Evolutionary conservation across 2,329 filamentous ascomycete species (phyloP).

Genomic region (Parasarocladium wereldwijsianum): DNA sequence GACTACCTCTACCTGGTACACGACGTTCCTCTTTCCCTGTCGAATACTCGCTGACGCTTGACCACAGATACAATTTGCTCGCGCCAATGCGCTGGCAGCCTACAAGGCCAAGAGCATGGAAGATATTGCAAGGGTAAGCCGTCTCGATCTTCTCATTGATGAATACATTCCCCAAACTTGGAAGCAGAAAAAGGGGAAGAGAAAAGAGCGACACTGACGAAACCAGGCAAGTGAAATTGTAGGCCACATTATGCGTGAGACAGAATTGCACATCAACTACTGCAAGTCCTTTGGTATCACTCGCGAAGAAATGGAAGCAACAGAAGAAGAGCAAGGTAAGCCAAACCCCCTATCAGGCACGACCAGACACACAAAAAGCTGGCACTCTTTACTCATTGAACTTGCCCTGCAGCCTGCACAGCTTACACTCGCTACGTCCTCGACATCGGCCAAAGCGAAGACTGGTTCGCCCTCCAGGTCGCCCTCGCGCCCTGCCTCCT

Average conservation of each 20-base stretch:
- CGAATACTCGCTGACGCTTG: not conserved
- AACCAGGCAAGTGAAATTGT: conserved; percentile 43
- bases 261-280: conserved; percentile 67
- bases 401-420: conserved; percentile 43
- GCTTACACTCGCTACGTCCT: conserved; percentile 78
- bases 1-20: conserved; percentile 85
- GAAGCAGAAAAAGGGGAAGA: not conserved
- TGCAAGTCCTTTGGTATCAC: conserved; percentile 70
- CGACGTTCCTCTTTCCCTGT: conserved; percentile 11
- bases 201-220: not conserved
- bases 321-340: conserved; percentile 60
- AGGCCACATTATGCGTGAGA: conserved; percentile 63
- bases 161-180: conserved; percentile 33
- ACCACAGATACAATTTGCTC: conserved; percentile 63
- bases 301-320: conserved; percentile 53
- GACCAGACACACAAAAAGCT: conserved; percentile 1
- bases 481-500: conserved; percentile 75
- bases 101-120: conserved; percentile 69
- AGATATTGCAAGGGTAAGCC: conserved; percentile 54
- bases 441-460: conserved; percentile 74
- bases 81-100: conserved; percentile 70
- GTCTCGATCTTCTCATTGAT: not conserved
- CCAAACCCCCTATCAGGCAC: not conserved
- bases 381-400: no score
- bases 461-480: conserved; percentile 77